These are phyloP conservation scores for Musa troglodytarum DNA, from an alignment of 176 grass and related monocot species.

Conservation along the genomic window DNA sequence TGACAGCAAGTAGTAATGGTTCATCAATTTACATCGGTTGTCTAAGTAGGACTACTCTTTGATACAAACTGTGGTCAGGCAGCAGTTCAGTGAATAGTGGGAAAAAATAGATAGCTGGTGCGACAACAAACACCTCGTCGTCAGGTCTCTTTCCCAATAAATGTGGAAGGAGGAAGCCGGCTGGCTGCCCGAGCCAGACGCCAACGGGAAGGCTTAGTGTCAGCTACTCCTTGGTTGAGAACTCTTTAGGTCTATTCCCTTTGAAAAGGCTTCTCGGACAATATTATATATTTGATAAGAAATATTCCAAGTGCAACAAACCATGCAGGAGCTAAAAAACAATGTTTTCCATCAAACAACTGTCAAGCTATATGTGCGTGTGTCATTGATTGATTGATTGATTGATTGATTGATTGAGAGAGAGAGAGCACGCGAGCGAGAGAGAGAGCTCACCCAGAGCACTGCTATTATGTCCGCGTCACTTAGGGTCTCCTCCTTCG, in stretches of 20 bases:
- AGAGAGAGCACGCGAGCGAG: not conserved
- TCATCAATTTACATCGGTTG: not conserved
- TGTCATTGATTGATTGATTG: not conserved
- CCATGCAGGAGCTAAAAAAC: no score
- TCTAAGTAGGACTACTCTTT: not conserved
- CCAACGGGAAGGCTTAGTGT: no score
- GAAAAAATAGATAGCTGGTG: no score
- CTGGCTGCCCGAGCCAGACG: no score
- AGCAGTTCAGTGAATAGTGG: not conserved
- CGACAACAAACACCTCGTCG: no score
- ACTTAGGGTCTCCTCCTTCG: slow-evolving; percentile 23
- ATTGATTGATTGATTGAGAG: not conserved
- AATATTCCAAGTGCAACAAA: no score
- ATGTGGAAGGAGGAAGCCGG: not conserved
- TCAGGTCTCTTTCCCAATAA: not conserved
- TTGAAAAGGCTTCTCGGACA: no score
- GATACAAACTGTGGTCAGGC: not conserved
- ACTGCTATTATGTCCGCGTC: slow-evolving; percentile 31
- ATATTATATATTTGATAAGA: no score
- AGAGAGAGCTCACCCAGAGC: slow-evolving; percentile 29
- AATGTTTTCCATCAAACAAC: no score
- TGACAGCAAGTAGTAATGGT: not conserved
- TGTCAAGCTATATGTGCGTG: no score
- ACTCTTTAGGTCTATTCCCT: no score
- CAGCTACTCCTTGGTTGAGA: no score